Conservation (phyloP, 768 basidiomycete species). For the Boletus reticulatus region DNA sequence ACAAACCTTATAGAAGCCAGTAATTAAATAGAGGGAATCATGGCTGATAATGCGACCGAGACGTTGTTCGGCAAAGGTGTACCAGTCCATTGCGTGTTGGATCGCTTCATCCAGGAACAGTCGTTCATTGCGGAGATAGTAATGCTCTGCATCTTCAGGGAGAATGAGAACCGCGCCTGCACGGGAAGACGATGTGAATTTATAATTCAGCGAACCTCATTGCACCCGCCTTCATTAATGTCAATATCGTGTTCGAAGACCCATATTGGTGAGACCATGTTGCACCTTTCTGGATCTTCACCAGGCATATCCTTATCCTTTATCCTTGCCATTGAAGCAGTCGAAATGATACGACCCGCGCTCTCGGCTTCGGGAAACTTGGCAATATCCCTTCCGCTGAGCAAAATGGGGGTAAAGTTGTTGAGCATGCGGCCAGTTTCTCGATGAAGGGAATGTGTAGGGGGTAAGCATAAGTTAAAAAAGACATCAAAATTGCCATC, state of each 20-base stretch:
- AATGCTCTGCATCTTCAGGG: too few species aligned
- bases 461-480: conserved; percentile 34
- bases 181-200: neutral
- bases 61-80: conserved; percentile 19
- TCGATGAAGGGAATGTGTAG: conserved; percentile 19
- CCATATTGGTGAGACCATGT: too few species aligned
- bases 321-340: neutral
- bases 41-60: too few species aligned
- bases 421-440: conserved; percentile 23
- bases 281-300: too few species aligned
- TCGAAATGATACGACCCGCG: conserved; percentile 10
- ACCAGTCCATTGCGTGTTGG: conserved; percentile 27
- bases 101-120: conserved; percentile 21
- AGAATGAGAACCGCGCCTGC: too few species aligned
- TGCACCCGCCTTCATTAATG: too few species aligned
- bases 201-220: neutral
- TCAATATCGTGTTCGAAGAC: too few species aligned
- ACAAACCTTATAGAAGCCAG: conserved; percentile 3
- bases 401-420: conserved; percentile 23
- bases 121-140: conserved; percentile 15
- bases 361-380: conserved; percentile 8
- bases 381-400: conserved; percentile 8
- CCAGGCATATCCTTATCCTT: too few species aligned
- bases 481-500: conserved; percentile 36
- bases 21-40: conserved; percentile 7